Base-by-base conservation (phyloP, 1,139 yeast genomes). In the Debaryomyces coudertii region DNA sequence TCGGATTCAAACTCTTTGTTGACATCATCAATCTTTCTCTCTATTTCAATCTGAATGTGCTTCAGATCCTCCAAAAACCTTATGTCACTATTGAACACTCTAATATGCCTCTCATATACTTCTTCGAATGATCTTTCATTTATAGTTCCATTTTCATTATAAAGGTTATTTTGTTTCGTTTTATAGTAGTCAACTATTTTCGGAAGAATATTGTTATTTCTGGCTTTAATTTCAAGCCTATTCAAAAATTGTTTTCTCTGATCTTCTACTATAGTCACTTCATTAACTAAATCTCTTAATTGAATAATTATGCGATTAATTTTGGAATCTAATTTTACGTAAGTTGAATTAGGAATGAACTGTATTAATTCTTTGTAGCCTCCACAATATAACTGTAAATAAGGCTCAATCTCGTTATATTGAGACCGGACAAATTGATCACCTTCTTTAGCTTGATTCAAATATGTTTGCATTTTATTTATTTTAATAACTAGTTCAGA, bases 371-470 rank as follows among this genome's bases (percentile, higher is more conserved):
- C 58, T 1, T 67, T 67, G 36, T 66, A 69, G 0, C 78, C 75
- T 1, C 75, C 74, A 24, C 73, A 66, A 47, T 82, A 71, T 0
- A 83, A 59, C 15, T 67, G 66, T 30, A 87, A 55, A 14, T 63
- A 61, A 0, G 73, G 71, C 47, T 67, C 72, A 37, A 83, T 68
- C 8, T 73, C 73, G 1, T 58, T 52, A 48, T 77, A 78, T 49
- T 79, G 79, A 6, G 62, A 60, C 8, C 66, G 57, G 0, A 87
- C 77, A 3, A 72, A 60, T 2, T 63, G 64, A 61, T 90, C 96
- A 3, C 95, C 88, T 2, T 66, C 58, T 28, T 69, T 68, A 1
- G 96, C 95, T 51, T 83, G 82, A 2, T 58, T 56, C 15, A 87
- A 61, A 56, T 85, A 87, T 4, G 61, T 63, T 30, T 68, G 68